phyloP scores from a whole-genome alignment of 139 green algal genomes.

The Chlorella vulgaris region DNA sequence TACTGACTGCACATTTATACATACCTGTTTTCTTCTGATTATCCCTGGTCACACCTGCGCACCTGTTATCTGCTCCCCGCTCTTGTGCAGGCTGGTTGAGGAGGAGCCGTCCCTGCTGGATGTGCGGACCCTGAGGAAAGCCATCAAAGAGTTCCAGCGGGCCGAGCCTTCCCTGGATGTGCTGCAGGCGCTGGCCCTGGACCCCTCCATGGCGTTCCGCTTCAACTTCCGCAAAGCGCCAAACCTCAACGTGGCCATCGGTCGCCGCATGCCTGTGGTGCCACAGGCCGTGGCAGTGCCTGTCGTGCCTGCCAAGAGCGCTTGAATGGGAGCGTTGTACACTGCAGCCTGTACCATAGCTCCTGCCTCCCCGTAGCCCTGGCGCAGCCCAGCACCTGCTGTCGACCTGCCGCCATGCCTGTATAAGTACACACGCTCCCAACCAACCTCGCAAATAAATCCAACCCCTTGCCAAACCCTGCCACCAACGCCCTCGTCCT shows the following conservation, averaged over 20 bases:
- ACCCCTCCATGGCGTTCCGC: conserved; percentile 25
- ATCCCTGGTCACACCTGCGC: no score
- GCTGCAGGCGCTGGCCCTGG: conserved; percentile 6
- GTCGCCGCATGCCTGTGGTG: conserved; percentile 8
- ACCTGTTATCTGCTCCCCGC: neutral
- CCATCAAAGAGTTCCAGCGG: conserved; percentile 5
- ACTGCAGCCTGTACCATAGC: no score
- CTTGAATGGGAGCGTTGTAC: neutral
- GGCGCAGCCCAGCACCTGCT: no score
- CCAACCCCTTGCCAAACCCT: no score
- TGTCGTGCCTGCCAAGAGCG: neutral
- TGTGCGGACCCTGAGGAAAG: neutral
- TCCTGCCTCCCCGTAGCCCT: no score
- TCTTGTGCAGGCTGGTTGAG: conserved; percentile 8
- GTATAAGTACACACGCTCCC: no score
- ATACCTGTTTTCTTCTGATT: no score
- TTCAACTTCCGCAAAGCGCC: conserved; percentile 8
- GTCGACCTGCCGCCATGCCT: no score
- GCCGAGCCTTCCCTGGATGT: conserved; percentile 13
- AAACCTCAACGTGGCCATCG: neutral
- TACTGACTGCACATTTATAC: no score
- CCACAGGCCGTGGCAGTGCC: neutral
- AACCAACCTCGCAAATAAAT: no score
- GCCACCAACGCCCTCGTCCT: no score
- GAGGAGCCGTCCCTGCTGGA: conserved; percentile 9